Evolutionary conservation across 176 grass and related monocot species (phyloP).

Genomic region (Guadua angustifolia): DNA sequence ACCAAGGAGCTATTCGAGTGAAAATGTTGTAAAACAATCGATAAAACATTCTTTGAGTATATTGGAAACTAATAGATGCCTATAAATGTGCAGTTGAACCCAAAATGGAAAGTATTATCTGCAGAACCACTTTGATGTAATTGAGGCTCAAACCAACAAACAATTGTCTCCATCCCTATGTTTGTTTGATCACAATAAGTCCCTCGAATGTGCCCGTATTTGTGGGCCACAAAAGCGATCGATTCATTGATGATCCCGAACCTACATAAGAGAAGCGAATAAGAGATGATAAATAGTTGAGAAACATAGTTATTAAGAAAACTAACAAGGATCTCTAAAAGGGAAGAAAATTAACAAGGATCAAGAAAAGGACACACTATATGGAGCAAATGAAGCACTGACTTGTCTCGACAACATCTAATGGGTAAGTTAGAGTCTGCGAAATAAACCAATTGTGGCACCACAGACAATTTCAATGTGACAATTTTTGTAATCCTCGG

Average conservation of each 20-base stretch:
- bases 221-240: conserved; percentile 46
- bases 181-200: conserved; percentile 54
- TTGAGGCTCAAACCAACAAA: conserved; percentile 88
- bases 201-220: conserved; percentile 73
- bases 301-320: background rate
- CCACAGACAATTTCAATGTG: conserved; percentile 73
- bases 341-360: background rate
- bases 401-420: conserved; percentile 98
- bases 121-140: conserved; percentile 68
- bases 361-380: background rate
- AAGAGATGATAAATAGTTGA: conserved; percentile 8
- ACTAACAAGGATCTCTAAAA: too few relatives aligned
- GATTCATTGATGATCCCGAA: conserved; percentile 56
- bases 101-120: background rate
- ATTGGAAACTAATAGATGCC: background rate
- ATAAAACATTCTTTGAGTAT: background rate
- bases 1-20: conserved; percentile 1
- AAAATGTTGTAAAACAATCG: background rate
- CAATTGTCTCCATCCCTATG: conserved; percentile 74
- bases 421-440: conserved; percentile 91
- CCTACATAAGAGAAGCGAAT: conserved; percentile 27
- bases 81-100: background rate
- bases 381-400: conserved; percentile 62
- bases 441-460: conserved; percentile 95
- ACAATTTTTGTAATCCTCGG: conserved; percentile 89